Evolutionary conservation across 169 alveolate genomes (phyloP).

Genomic region (Babesia caballi): DNA sequence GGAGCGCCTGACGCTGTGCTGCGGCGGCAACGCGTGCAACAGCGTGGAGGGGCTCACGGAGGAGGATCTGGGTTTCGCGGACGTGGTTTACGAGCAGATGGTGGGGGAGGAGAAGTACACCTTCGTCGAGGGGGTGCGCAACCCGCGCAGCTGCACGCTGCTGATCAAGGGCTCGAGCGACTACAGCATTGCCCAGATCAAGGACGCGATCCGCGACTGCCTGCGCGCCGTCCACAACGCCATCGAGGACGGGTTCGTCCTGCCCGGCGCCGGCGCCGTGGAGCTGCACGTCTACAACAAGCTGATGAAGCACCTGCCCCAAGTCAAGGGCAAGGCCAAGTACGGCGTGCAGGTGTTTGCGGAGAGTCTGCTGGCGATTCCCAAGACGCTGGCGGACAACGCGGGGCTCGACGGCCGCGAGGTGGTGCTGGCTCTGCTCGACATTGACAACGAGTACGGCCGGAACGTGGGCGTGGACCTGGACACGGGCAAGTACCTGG

Average conservation of each 20-base stretch:
- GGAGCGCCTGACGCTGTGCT: slow-evolving; percentile 96
- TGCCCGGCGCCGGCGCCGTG: slow-evolving; percentile 99
- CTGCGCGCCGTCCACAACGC: slow-evolving; percentile 95
- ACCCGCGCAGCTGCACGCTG: slow-evolving; percentile 95
- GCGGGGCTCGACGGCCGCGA: slow-evolving; percentile 95
- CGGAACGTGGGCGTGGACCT: slow-evolving; percentile 94
- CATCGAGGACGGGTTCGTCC: slow-evolving; percentile 89
- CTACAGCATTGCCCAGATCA: slow-evolving; percentile 90
- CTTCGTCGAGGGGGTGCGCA: slow-evolving; percentile 94
- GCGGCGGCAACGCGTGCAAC: slow-evolving; percentile 98
- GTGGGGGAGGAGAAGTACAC: slow-evolving; percentile 98
- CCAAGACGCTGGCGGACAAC: slow-evolving; percentile 95
- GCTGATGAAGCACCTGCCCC: slow-evolving; percentile 72
- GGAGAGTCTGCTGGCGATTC: slow-evolving; percentile 90
- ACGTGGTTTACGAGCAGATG: slow-evolving; percentile 90
- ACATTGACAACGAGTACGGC: slow-evolving; percentile 80
- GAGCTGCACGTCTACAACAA: slow-evolving; percentile 90
- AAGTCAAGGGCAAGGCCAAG: slow-evolving; percentile 90
- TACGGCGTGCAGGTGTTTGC: slow-evolving; percentile 95
- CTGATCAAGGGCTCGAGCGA: slow-evolving; percentile 97
- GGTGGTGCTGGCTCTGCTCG: slow-evolving; percentile 84
- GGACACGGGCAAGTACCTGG: slow-evolving; percentile 88
- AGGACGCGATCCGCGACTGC: slow-evolving; percentile 98
- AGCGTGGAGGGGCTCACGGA: slow-evolving; percentile 93
- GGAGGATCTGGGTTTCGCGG: slow-evolving; percentile 97